Percentiles rank a stretch among this genome's conserved stretches.
Conservation (phyloP, 176 grass and related monocot species). For the Aegilops longissima region DNA sequence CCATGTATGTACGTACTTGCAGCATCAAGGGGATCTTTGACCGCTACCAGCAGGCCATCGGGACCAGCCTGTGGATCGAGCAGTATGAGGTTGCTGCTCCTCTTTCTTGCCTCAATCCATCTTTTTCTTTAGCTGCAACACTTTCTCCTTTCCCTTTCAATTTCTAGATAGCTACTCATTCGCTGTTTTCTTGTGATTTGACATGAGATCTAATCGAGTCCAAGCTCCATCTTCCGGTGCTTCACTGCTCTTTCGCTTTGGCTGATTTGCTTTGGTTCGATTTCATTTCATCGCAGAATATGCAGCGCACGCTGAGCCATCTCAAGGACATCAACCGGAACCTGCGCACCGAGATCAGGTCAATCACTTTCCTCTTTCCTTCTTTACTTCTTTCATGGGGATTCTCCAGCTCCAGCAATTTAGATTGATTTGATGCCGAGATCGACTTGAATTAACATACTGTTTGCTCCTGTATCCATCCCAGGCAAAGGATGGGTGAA, state of each 20-base stretch:
- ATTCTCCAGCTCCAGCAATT: background rate
- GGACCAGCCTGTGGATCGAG: conserved; percentile 74
- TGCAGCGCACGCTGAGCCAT: conserved; percentile 88
- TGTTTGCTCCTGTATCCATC: background rate
- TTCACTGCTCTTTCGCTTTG: background rate
- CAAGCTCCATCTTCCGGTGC: background rate
- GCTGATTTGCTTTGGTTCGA: background rate
- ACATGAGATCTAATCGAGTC: conserved; percentile 17
- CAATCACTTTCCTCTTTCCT: background rate
- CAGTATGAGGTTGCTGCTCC: conserved; percentile 68
- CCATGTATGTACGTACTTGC: background rate
- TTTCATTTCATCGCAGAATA: conserved; percentile 48
- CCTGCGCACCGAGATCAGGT: conserved; percentile 89
- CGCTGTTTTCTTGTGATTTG: background rate
- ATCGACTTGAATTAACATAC: background rate
- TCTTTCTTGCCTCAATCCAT: background rate
- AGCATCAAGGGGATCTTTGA: conserved; percentile 88
- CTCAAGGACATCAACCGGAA: conserved; percentile 92
- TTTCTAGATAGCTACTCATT: background rate
- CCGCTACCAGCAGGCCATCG: conserved; percentile 77
- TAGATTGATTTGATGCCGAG: background rate
- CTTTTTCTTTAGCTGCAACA: background rate
- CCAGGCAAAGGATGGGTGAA: conserved; percentile 83
- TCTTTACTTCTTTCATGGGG: background rate
- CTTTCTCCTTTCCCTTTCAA: background rate